phyloP scores from a whole-genome alignment of 257 asterid species.

The Salvia hispanica region DNA sequence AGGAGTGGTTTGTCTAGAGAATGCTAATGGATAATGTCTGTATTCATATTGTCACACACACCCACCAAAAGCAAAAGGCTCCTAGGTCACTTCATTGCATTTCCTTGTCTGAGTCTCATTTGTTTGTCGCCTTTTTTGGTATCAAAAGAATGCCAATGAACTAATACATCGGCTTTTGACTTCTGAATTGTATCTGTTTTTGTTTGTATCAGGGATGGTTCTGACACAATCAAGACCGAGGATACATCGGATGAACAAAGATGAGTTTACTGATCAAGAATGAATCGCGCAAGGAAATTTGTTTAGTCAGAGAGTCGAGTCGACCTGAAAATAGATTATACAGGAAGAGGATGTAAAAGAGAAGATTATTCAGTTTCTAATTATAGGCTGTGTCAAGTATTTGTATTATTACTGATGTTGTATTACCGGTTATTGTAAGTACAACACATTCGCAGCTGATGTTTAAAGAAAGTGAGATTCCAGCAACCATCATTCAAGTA shows the following conservation, averaged over 20 bases:
- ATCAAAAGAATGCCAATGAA: not conserved
- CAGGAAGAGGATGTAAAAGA: not conserved
- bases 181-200: not conserved
- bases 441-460: not conserved
- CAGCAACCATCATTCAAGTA: not conserved
- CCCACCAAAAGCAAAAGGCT: not conserved
- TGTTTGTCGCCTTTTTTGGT: not conserved
- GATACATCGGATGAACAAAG: constrained; percentile 35
- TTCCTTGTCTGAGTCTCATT: not conserved
- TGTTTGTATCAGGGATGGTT: constrained; percentile 41
- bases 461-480: not conserved
- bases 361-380: not conserved
- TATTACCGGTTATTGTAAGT: constrained; percentile 1
- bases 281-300: not conserved
- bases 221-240: constrained; percentile 37
- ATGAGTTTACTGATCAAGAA: constrained; percentile 1
- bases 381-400: not conserved
- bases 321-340: constrained; percentile 17
- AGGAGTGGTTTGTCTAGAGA: not conserved
- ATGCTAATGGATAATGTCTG: not conserved
- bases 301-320: constrained; percentile 7
- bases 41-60: not conserved
- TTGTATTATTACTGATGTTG: constrained; percentile 2
- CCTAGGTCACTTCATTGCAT: not conserved
- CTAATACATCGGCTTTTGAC: not conserved